Evolutionary conservation across 768 basidiomycete species (phyloP).

Genomic region (Thelephora aurantiotincta): DNA sequence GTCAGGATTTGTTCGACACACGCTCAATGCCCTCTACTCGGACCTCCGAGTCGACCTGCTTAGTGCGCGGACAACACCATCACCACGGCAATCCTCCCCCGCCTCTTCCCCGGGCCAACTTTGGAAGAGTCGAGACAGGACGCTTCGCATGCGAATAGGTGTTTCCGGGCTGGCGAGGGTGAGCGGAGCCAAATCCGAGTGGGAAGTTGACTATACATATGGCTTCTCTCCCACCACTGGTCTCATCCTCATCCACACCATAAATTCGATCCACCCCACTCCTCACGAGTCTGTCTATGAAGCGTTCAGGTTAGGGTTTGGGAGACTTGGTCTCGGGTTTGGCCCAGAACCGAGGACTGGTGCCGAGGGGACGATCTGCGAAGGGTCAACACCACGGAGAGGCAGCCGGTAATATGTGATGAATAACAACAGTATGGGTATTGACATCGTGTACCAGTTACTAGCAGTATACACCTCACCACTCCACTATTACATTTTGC

Average conservation of each 20-base stretch:
- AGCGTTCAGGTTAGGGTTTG: constrained; percentile 26
- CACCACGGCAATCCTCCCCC: constrained; percentile 3
- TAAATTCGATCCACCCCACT: constrained; percentile 69
- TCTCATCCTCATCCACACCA: constrained; percentile 44
- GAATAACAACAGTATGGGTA: no score
- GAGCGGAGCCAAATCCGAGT: constrained; percentile 46
- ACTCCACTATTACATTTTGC: no score
- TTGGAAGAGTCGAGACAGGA: constrained; percentile 38
- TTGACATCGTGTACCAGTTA: no score
- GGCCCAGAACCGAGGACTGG: no score
- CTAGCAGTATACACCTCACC: no score
- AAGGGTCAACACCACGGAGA: no score
- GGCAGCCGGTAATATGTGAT: no score
- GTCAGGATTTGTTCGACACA: constrained; percentile 54
- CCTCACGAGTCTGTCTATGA: constrained; percentile 63
- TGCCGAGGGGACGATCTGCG: no score
- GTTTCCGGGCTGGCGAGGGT: constrained; percentile 51
- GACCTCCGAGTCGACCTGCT: constrained; percentile 43
- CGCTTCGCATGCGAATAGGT: constrained; percentile 35
- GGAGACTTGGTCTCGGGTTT: constrained; percentile 10
- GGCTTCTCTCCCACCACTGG: constrained; percentile 55
- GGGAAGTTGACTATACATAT: constrained; percentile 67
- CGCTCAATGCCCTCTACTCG: constrained; percentile 62
- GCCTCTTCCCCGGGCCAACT: constrained; percentile 4
- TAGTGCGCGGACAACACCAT: constrained; percentile 21